Evolutionary conservation across 371 early-diverging fungal species (phyloP).

Genomic region (Lichtheimia ornata): DNA sequence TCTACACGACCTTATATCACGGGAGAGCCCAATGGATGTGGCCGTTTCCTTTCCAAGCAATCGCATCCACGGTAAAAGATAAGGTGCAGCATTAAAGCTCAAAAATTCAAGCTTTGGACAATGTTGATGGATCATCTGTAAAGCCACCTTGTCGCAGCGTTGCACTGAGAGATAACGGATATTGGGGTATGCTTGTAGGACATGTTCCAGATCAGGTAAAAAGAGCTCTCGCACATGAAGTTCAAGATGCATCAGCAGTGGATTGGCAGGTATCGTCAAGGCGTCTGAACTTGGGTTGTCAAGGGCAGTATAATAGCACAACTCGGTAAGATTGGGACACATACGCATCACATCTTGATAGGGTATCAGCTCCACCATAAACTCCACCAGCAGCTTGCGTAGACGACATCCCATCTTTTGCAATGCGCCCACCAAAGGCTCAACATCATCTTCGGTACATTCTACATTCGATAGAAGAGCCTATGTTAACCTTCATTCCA

Average conservation of each 20-base stretch:
- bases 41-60: neutral
- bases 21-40: neutral
- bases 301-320: neutral
- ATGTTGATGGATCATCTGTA: neutral
- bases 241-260: neutral
- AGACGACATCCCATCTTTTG: neutral
- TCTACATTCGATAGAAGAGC: neutral
- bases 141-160: conserved; percentile 2
- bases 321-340: conserved; percentile 9
- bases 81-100: conserved; percentile 1
- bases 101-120: conserved; percentile 1
- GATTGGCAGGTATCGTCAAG: neutral
- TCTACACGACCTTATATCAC: neutral
- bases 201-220: conserved; percentile 1
- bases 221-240: conserved; percentile 1
- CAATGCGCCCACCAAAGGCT: neutral
- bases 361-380: neutral
- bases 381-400: neutral
- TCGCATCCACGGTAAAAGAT: neutral
- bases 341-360: neutral
- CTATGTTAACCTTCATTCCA: too few species aligned
- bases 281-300: neutral
- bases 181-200: neutral
- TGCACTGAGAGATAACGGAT: conserved; percentile 6
- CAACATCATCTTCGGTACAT: neutral